These are phyloP conservation scores for Glycine tomentella DNA, from an alignment of 306 rosid genomes.

Conservation along the genomic window DNA sequence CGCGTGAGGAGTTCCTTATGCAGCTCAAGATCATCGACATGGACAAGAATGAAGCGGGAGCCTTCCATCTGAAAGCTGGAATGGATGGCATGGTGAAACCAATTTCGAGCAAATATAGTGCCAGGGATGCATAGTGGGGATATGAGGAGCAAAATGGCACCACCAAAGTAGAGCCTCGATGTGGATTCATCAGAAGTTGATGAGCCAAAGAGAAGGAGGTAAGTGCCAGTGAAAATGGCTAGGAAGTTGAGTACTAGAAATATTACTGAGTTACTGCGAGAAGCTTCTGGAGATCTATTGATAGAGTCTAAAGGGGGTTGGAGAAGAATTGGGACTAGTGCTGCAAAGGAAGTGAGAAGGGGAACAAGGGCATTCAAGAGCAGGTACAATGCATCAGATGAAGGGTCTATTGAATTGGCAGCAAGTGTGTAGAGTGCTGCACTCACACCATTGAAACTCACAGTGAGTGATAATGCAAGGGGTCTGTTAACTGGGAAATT, in stretches of 20 bases:
- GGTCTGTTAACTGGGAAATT: slow-evolving; percentile 85
- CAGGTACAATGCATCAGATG: slow-evolving; percentile 65
- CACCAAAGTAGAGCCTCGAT: slow-evolving; percentile 63
- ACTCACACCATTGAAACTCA: slow-evolving; percentile 95
- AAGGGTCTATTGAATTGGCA: slow-evolving; percentile 74
- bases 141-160: slow-evolving; percentile 74
- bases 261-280: slow-evolving; percentile 70
- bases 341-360: slow-evolving; percentile 67
- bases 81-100: slow-evolving; percentile 65
- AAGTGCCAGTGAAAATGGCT: slow-evolving; percentile 79
- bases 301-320: slow-evolving; percentile 76
- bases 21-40: slow-evolving; percentile 89
- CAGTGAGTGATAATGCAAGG: slow-evolving; percentile 86
- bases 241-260: slow-evolving; percentile 75
- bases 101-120: slow-evolving; percentile 70
- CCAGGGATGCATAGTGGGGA: slow-evolving; percentile 82
- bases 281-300: slow-evolving; percentile 59
- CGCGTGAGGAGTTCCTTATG: slow-evolving; percentile 77
- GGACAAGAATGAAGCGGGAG: slow-evolving; percentile 73
- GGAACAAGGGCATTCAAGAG: slow-evolving; percentile 82
- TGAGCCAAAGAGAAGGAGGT: slow-evolving; percentile 79
- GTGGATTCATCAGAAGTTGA: slow-evolving; percentile 51
- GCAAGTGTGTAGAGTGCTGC: slow-evolving; percentile 94
- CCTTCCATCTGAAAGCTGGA: slow-evolving; percentile 63
- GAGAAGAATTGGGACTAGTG: slow-evolving; percentile 77